Percentiles rank a stretch among this genome's conserved stretches.
These are phyloP conservation scores for Picochlorum sp. DNA, from an alignment of 139 green algal species.

Conservation along the genomic window DNA sequence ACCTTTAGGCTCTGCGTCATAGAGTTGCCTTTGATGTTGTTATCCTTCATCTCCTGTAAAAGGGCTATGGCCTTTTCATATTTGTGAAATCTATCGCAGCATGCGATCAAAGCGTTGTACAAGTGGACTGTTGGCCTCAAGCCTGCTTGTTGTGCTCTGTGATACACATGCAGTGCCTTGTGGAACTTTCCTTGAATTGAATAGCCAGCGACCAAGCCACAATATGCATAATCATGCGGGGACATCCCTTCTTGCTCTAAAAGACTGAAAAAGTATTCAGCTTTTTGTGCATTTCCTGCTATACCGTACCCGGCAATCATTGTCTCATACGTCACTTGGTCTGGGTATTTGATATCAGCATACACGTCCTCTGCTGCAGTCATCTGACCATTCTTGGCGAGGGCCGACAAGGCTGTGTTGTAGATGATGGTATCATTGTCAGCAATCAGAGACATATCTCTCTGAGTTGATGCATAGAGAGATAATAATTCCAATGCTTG, in stretches of 20 bases:
- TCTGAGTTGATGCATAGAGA: no score
- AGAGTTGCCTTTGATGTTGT: constrained; percentile 16
- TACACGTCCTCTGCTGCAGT: constrained; percentile 58
- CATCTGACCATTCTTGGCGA: constrained; percentile 59
- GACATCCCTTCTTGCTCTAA: constrained; percentile 21
- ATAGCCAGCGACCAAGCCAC: constrained; percentile 64
- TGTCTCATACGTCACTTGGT: constrained; percentile 65
- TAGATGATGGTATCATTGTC: constrained; percentile 60
- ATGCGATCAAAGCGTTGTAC: constrained; percentile 80
- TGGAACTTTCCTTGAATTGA: constrained; percentile 50
- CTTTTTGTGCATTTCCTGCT: constrained; percentile 38
- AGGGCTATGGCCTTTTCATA: constrained; percentile 48
- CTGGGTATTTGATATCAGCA: constrained; percentile 31
- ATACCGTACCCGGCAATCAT: constrained; percentile 71
- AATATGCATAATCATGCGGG: constrained; percentile 70
- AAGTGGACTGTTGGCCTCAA: constrained; percentile 52
- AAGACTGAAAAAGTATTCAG: constrained; percentile 41
- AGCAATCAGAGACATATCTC: no score
- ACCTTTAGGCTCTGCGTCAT: constrained; percentile 48
- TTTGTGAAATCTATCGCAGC: constrained; percentile 58
- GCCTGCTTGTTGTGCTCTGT: constrained; percentile 31
- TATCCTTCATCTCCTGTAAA: constrained; percentile 23
- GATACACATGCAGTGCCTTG: constrained; percentile 38
- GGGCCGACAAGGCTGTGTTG: constrained; percentile 71
- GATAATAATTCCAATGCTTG: constrained; percentile 58